These are phyloP conservation scores for Boletus rex-veris DNA, from an alignment of 768 basidiomycete genomes.

Conservation along the genomic window DNA sequence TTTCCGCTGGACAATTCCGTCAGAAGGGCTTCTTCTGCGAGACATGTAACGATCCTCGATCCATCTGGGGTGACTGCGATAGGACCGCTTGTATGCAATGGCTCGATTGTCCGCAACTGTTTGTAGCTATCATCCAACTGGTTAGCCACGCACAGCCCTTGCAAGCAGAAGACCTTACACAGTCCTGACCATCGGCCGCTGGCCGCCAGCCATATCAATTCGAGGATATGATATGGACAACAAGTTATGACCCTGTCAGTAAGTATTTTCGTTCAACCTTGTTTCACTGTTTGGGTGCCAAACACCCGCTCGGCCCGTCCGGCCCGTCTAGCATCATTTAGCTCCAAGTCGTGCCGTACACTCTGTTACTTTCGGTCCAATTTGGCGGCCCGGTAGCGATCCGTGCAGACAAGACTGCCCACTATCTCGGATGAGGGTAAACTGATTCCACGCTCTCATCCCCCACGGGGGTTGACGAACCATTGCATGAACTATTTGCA, in stretches of 20 bases:
- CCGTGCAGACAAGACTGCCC: too few relatives aligned
- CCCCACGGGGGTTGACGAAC: too few relatives aligned
- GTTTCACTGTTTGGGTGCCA: constrained; percentile 6
- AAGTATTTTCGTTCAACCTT: not conserved
- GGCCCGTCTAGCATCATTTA: not conserved
- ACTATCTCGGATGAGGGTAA: too few relatives aligned
- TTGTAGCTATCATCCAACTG: constrained; percentile 54
- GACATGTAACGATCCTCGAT: constrained; percentile 75
- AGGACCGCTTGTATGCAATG: constrained; percentile 87
- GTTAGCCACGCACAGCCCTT: constrained; percentile 7
- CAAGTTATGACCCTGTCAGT: too few relatives aligned
- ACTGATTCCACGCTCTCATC: too few relatives aligned
- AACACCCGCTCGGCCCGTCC: too few relatives aligned
- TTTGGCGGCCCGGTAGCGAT: too few relatives aligned
- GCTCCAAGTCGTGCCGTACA: too few relatives aligned
- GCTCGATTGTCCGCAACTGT: constrained; percentile 66
- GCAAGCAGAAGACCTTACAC: constrained; percentile 6
- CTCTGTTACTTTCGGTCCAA: too few relatives aligned
- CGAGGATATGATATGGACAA: not conserved
- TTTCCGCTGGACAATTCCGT: constrained; percentile 75
- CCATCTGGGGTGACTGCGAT: constrained; percentile 80
- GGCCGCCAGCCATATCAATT: constrained; percentile 19
- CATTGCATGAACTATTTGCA: too few relatives aligned
- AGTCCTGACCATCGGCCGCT: constrained; percentile 49
- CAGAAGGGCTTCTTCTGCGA: constrained; percentile 80